Conservation (phyloP, 192 early-diverging fungal genomes). For the Physocladia obscura region DNA sequence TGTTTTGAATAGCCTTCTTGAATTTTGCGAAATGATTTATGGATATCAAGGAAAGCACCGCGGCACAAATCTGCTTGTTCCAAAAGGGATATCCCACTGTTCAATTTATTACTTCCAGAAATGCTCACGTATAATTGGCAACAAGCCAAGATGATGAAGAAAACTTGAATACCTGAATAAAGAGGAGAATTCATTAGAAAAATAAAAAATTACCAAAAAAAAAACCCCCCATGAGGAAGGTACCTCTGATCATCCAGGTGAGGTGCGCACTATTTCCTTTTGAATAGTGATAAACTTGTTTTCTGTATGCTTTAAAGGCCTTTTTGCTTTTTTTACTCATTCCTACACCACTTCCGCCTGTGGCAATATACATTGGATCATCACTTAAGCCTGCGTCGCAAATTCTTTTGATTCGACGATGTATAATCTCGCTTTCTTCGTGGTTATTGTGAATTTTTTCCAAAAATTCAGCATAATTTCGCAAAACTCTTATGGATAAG, state of each 20-base stretch:
- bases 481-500: constrained; percentile 24
- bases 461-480: constrained; percentile 22
- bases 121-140: constrained; percentile 20
- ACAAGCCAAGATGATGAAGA: constrained; percentile 6
- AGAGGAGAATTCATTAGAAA: neutral
- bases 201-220: neutral
- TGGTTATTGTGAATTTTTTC: constrained; percentile 34
- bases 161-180: constrained; percentile 18
- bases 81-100: constrained; percentile 5
- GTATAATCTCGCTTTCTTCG: constrained; percentile 23
- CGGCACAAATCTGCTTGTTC: constrained; percentile 3
- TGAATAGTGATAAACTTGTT: constrained; percentile 33
- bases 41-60: neutral
- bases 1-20: no score
- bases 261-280: constrained; percentile 25
- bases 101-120: neutral
- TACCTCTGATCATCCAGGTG: constrained; percentile 31
- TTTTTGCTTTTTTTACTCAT: constrained; percentile 28
- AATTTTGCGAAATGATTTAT: constrained; percentile 9
- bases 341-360: neutral
- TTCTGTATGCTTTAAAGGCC: constrained; percentile 28
- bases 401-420: constrained; percentile 23
- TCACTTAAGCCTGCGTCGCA: constrained; percentile 32
- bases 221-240: no score
- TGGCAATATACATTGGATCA: neutral